Evolutionary conservation across 1,284 basidiomycete species (phyloP), one percentile per base, ranked within the genome.

Genomic region (Tilletia caries): DNA sequence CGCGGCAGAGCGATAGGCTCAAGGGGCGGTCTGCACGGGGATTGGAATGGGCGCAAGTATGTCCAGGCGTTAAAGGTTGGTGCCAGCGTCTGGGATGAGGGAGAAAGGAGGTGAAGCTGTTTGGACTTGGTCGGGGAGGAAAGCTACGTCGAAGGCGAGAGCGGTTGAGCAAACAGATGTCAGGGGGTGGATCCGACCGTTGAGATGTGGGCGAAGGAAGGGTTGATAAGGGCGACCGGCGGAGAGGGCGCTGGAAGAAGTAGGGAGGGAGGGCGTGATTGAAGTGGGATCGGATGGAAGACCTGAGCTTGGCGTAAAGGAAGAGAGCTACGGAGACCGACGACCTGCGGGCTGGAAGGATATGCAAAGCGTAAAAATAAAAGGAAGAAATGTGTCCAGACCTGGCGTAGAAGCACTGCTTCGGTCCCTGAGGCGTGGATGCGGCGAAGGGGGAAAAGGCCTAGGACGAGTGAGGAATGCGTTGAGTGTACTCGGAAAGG

Each of bases 401-500:
- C 23, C 23, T 54, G 52, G 33, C 33, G 64, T 37, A 50, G 67
- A 54, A 43, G 52, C 54, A 34, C 58, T 34, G 67, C 23, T 23
- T 68, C 32, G 34, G 32, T 48, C n/a, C 58, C 67, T 60, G 58
- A 44, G 50, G 44, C 33, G 34, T 20, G 18, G 50, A 50, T 13
- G 48, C n/a, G 60, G n/a, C 13, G 46, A 67, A 67, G 29, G 48
- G 48, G 29, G 44, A 54, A 54, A 44, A 32, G 67, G 66, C 34
- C 20, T 65, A 65, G 37, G 52, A 41, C 25, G 64, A 44, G 44
- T 50, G 43, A 64, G 67, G 64, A 67, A 67, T 54, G 67, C 29
- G 71, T 23, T 50, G 44, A 48, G 33, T 27, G 27, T 18, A 46
- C 46, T 60, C 25, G 43, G 58, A 70, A 43, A 41, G 64, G 43